Evolutionary conservation across 2,329 filamentous ascomycete species (phyloP).

Genomic region (Zymoseptoria pseudotritici): DNA sequence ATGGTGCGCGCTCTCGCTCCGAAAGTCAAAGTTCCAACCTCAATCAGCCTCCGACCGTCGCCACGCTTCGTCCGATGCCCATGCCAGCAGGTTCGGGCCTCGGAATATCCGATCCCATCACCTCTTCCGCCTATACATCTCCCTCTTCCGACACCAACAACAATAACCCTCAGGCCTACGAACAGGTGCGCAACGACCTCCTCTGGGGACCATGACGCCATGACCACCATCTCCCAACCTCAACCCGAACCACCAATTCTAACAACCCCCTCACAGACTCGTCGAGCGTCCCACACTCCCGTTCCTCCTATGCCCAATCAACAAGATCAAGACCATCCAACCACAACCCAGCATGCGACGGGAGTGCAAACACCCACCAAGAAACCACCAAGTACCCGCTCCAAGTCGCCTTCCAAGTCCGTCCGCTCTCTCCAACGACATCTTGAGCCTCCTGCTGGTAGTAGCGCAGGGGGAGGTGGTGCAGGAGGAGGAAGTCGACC

Average conservation of each 20-base stretch:
- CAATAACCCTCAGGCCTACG: slow-evolving; percentile 24
- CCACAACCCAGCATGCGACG: neutral
- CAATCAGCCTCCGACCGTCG: slow-evolving; percentile 1
- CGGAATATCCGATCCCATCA: slow-evolving; percentile 7
- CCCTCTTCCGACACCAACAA: slow-evolving; percentile 10
- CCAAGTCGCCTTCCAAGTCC: slow-evolving; percentile 26
- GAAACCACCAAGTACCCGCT: slow-evolving; percentile 11
- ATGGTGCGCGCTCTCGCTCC: slow-evolving; percentile 13
- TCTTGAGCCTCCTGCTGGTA: slow-evolving; percentile 11
- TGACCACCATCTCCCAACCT: neutral
- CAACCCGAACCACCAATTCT: neutral
- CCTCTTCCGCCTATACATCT: neutral
- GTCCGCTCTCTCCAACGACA: slow-evolving; percentile 27
- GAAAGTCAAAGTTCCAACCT: slow-evolving; percentile 17
- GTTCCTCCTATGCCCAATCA: neutral
- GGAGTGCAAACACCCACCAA: neutral
- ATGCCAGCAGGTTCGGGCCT: slow-evolving; percentile 10
- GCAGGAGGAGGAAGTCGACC: slow-evolving; percentile 1
- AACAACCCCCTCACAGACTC: neutral
- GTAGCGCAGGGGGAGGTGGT: neutral
- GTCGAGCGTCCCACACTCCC: neutral
- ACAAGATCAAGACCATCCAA: no score
- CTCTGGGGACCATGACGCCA: slow-evolving; percentile 2
- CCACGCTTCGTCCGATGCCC: slow-evolving; percentile 6
- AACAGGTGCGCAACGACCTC: slow-evolving; percentile 33